Evolutionary conservation across 2,329 filamentous ascomycete species (phyloP), one percentile per base, ranked within the genome.

Genomic region (Ophiosphaerella narmari): DNA sequence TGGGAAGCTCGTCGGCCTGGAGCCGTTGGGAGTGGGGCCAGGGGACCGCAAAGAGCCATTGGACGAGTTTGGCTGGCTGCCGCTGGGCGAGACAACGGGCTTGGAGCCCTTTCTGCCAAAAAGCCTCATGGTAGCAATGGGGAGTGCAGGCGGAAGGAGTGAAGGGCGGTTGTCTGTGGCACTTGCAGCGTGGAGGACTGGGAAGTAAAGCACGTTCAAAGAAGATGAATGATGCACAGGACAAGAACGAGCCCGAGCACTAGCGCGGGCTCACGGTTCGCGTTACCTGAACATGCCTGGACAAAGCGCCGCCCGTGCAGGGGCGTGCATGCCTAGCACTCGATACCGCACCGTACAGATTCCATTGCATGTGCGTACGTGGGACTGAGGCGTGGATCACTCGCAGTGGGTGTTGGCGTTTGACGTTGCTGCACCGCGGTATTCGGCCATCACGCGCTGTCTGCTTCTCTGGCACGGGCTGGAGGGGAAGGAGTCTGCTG

Each of bases 31-130:
- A 41, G 74, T 69, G 49, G 57, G 80, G 75, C 59, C 73, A 46
- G 80, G 79, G 9, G 79, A 80, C 60, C 76, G 79, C 55, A 81
- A 66, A 9, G 78, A 81, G 50, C 75, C 75, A 65, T 77, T 82
- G 54, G 77, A 76, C 49, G 60, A 69, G 62, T 74, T 74, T 32
- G 74, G 75, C 50, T 74, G 73, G 58, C 69, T 70, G 48, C 68
- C 64, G 53, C 51, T 52, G 44, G 65, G 64, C n/a, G 68, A 65
- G 50, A 67, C 62, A 58, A 62, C 59, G 26, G 71, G 71, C 63
- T 76, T 77, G 58, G 68, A 75, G 66, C 66, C 73, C 63, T 80
- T 81, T 64, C 78, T 76, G 50, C 74, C 77, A 72, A 83, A 82
- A 54, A 82, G 70, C 63, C 80, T 78, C 80, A 82, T 82, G 50